Percentiles rank a stretch among this genome's conserved stretches.
Conservation (phyloP, 164 flowering plant species). For the Vitis labrusca region DNA sequence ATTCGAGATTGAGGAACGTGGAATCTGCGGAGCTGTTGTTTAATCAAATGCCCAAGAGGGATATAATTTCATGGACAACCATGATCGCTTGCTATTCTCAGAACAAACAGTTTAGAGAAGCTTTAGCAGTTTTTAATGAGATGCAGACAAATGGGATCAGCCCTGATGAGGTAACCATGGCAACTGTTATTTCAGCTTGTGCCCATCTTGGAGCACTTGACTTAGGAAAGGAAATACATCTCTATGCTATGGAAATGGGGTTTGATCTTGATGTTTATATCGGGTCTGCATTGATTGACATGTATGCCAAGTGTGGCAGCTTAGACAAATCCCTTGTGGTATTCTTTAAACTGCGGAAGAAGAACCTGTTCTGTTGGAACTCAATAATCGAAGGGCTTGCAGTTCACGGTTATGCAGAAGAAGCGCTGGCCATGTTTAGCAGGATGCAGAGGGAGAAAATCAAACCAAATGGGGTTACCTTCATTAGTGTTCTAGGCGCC, state of each 20-base stretch:
- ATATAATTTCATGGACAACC: slow-evolving; percentile 80
- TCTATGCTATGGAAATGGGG: slow-evolving; percentile 32
- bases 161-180: slow-evolving; percentile 69
- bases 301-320: slow-evolving; percentile 86
- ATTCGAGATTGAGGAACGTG: slow-evolving; percentile 49
- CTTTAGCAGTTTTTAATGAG: slow-evolving; percentile 44
- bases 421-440: slow-evolving; percentile 58
- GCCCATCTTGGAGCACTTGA: slow-evolving; percentile 86
- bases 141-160: slow-evolving; percentile 46
- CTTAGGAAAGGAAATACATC: slow-evolving; percentile 60
- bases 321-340: slow-evolving; percentile 66
- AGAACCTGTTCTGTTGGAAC: slow-evolving; percentile 77
- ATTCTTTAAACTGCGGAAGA: slow-evolving; percentile 61
- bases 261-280: slow-evolving; percentile 62
- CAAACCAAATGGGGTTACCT: slow-evolving; percentile 62
- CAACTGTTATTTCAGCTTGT: slow-evolving; percentile 73
- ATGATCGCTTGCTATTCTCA: slow-evolving; percentile 77
- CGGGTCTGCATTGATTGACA: slow-evolving; percentile 82
- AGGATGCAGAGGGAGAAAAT: slow-evolving; percentile 51
- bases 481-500: slow-evolving; percentile 66
- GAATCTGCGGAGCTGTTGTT: slow-evolving; percentile 56
- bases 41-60: slow-evolving; percentile 50
- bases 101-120: slow-evolving; percentile 45
- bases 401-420: slow-evolving; percentile 55
- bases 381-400: slow-evolving; percentile 74